Base-by-base conservation (phyloP, 169 alveolate species). In the Plasmodium blacklocki region DNA sequence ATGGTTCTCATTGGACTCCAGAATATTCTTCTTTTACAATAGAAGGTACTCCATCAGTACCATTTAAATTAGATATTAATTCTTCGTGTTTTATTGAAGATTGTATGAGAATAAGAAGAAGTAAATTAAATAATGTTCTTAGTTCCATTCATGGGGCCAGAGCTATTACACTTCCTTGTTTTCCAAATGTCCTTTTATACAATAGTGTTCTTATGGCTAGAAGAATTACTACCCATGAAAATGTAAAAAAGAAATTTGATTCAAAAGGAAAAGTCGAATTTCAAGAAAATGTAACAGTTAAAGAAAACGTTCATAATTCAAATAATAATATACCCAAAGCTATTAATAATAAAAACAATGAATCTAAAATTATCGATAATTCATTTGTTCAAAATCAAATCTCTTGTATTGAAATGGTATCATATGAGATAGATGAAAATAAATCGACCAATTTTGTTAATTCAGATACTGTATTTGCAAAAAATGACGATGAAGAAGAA, bases 21-120 rank as follows among this genome's bases (percentile, higher is more conserved):
- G 96, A 94, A 67, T 94, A 85, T 67, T 93, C 93, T 12, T 89
- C 96, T 2, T 94, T 72, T 73, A 94, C 93, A 76, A 76, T 94
- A 43, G 96, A 94, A 58, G 94, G 93, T 1, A 92, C 92, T 11
- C 96, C 96, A 18, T 58, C 88, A 12, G 88, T 88, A n/a, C 95
- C 96, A 3, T 92, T 89, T 72, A 32, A 68, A 50, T 70, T 94
- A 73, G 88, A 86, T 15, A 50, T 74, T 8, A 89, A 88, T 70
- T 92, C 92, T 6, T 75, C 83, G 8, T 64, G 63, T 26, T 75
- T 75, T 74, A 64, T 80, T 59, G 72, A 74, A 21, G 87, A 89
- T 32, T 73, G 91, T 19, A 62, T 67, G 63, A 56, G 86, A 12
- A 88, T 88, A 66, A 59, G 93, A 50, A 45, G 75, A 21, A 83